Evolutionary conservation across 345 rosid genomes (phyloP).

Genomic region (Linum lewisii): DNA sequence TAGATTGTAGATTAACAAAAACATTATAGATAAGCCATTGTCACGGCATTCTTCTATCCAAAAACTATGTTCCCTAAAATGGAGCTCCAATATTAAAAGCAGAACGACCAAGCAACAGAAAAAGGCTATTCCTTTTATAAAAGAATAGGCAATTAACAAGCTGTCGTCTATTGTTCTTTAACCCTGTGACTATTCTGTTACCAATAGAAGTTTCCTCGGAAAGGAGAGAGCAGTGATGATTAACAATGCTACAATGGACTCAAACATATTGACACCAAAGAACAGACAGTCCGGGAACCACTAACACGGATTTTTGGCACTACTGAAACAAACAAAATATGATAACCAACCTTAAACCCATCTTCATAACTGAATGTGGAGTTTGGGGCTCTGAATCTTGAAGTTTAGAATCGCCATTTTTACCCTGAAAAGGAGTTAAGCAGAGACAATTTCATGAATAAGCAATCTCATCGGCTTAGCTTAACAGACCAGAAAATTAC

Average conservation of each 20-base stretch:
- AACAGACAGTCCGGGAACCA: neutral
- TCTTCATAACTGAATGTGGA: conserved; percentile 75
- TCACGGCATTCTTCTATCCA: neutral
- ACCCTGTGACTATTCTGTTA: neutral
- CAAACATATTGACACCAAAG: neutral
- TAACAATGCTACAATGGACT: neutral
- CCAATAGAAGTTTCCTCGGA: neutral
- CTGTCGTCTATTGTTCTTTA: no score
- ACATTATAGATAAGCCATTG: neutral
- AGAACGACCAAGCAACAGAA: neutral
- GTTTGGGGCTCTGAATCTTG: conserved; percentile 97
- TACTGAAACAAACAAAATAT: neutral
- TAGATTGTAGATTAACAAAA: neutral
- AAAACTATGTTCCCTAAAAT: neutral
- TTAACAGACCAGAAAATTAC: no score
- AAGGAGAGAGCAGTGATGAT: neutral
- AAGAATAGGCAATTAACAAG: no score
- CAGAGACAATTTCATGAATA: no score
- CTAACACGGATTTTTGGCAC: no score
- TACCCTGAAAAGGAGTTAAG: conserved; percentile 44
- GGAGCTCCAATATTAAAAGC: neutral
- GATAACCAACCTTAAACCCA: conserved; percentile 60
- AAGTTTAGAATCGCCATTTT: conserved; percentile 65
- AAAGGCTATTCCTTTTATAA: no score
- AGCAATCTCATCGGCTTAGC: no score